Conservation (phyloP, 495 filamentous ascomycete species). For the Xylaria cubensis region DNA sequence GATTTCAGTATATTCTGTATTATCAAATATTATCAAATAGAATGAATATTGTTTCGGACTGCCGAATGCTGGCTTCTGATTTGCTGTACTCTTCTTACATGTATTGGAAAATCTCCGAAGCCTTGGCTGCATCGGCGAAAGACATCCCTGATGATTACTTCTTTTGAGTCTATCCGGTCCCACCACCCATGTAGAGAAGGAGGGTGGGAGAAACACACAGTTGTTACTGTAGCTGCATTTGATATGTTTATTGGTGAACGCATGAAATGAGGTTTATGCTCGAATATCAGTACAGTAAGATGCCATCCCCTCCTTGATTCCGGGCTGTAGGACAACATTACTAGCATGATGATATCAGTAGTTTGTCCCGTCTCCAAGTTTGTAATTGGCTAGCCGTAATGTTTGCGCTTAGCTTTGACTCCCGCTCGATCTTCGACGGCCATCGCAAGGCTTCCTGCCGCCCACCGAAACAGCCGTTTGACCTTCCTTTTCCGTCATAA, state of each 20-base stretch:
- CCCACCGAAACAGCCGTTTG: neutral
- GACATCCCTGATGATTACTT: slow-evolving; percentile 1
- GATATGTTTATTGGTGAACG: neutral
- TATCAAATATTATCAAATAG: neutral
- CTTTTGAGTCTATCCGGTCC: neutral
- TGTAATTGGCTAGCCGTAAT: neutral
- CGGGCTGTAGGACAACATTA: neutral
- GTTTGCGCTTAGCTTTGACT: neutral
- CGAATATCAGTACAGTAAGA: slow-evolving; percentile 9
- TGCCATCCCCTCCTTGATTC: neutral
- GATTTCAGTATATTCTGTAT: neutral
- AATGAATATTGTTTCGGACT: neutral
- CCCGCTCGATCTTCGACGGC: neutral
- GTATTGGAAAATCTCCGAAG: neutral
- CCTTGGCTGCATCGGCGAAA: neutral
- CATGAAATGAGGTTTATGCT: slow-evolving; percentile 21
- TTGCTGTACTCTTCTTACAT: neutral
- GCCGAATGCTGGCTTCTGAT: neutral
- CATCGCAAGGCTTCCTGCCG: slow-evolving; percentile 15
- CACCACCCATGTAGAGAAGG: neutral
- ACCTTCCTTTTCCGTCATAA: slow-evolving; percentile 23
- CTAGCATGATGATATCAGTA: neutral
- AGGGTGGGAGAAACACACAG: neutral
- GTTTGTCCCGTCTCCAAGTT: neutral
- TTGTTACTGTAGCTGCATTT: neutral